Evolutionary conservation across 2,329 filamentous ascomycete genomes (phyloP), one percentile per base, ranked within the genome.

Genomic region (Helicocarpus griseus): DNA sequence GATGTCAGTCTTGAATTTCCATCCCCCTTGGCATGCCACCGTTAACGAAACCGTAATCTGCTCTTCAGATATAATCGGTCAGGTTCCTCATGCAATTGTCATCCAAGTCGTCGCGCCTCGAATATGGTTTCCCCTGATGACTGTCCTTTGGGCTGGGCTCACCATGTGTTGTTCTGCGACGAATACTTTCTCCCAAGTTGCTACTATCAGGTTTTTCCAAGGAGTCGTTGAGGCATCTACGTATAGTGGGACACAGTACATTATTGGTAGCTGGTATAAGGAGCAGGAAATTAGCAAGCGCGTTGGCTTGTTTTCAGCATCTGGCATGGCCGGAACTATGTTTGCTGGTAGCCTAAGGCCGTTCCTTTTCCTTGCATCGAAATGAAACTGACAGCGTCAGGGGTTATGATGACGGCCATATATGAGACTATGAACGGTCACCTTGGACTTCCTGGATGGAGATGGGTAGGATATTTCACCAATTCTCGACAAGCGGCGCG

Each of bases 191-290:
- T 57, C 58, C 6, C 55, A 58, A 0, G 56, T 66, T n/a, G 60
- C 63, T 54, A 63, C 61, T 1, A 60, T 67, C 14, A 62, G 68
- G 1, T 69, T 70, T 57, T 60, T 69, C 28, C 54, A 66, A 3
- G 67, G 67, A 1, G 22, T 62, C 14, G 55, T 54, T n/a, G 63
- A 65, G 51, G 49, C 58, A 1, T 63, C 57, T 36, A 61, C 59
- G 9, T 67, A 63, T 48, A 49, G 56, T 1, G 65, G 65, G 1
- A 64, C 60, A 4, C 65, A 67, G 29, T 67, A 63, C 46, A 63
- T 71, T 5, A 55, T 72, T 0, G 63, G 66, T 0, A 66, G 63
- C 9, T 73, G 69, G 70, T 73, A 72, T 45, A 70, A 65, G 0
- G 63, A 67, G 44, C 58, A 56, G n/a, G 66, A 68, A 52, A 56